Evolutionary conservation across 495 filamentous ascomycete genomes (phyloP), one percentile per base, ranked within the genome.

Genomic region (Aspergillus bridgeri): DNA sequence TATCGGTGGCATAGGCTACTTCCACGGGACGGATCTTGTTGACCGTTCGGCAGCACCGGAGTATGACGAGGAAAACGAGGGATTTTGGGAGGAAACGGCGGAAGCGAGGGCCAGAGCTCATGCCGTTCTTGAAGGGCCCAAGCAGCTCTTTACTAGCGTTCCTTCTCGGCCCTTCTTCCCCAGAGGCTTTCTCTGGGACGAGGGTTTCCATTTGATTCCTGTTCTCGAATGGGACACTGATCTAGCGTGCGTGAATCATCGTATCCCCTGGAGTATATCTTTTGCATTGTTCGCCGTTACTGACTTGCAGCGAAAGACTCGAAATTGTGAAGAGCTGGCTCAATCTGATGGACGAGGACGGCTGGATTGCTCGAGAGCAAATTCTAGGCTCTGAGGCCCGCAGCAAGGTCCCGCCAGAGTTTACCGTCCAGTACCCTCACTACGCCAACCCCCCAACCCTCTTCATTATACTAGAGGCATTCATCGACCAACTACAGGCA

Each of bases 401-500:
- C 48, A 96, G 89, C 77, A 98, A 98, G 72, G 94, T 98, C 13
- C 94, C 94, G 1, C 66, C 73, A n/a, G 92, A 98, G 70, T 98
- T 98, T 69, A 95, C 96, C 59, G 81, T 89, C 27, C 94, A 98
- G 64, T 98, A 97, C 69, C 94, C 94, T 24, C 94, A 98, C 70
- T 97, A 98, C 65, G 94, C 94, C 49, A 98, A 98, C 71, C 95
- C 94, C 0, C 94, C 94, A n/a, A 98, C 94, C 1, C 82, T 98
- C 6, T 98, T 96, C 74, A 83, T 98, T 60, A 85, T 94, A 49
- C 70, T 98, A 17, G 89, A 94, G 57, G 78, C 79, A 15, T 91
- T 96, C 61, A 79, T 96, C 57, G 86, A 90, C 61, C 92, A 87
- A 65, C 77, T 96, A 18, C 75, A 79, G 24, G 71, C 55, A 22